Evolutionary conservation across 768 basidiomycete genomes (phyloP), one percentile per base, ranked within the genome.

Genomic region (Serendipita sp.): DNA sequence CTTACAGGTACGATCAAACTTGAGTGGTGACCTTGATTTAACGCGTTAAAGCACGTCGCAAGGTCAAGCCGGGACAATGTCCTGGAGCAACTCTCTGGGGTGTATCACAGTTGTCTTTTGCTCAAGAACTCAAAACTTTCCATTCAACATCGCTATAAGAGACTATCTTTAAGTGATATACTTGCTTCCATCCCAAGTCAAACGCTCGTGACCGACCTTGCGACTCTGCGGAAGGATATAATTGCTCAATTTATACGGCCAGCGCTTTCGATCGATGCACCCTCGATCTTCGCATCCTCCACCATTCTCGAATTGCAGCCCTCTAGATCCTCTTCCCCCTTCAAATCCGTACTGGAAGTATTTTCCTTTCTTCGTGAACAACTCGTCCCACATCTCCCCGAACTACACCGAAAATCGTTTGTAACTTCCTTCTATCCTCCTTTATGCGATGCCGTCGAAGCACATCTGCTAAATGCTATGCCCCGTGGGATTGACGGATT

Each of bases 51-150:
- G 89, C 77, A 60, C 75, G 60, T 81, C 76, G 68, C 78, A 83
- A 65, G 79, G 78, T 66, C 78, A 81, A 7, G 72, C 79, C 30
- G 78, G 69, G 82, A 85, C 64, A 80, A 81, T 44, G 73, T 82
- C 4, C 83, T 88, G 70, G 89, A 90, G 66, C 83, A 88, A 69
- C 76, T 92, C 28, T 81, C 78, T 68, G 83, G 88, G 54, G 85
- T 85, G 2, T 89, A 83, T 70, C 73, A 79, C 83, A 69, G 79
- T 85, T 69, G 72, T 90, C 30, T 70, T 77, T 2, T 71, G 86
- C 34, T 78, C 79, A 30, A 74, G 32, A 32, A 34, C 30, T 32
- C 24, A 47, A 10, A 18, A 4, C 58, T 48, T 63, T 35, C n/a
- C 80, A 2, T 76, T 76, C 15, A 77, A 79, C 66, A 68, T 89